Percentiles rank a stretch among this genome's conserved stretches.
phyloP scores from a whole-genome alignment of 2,329 filamentous ascomycete species.

The Chaetomium sp. region DNA sequence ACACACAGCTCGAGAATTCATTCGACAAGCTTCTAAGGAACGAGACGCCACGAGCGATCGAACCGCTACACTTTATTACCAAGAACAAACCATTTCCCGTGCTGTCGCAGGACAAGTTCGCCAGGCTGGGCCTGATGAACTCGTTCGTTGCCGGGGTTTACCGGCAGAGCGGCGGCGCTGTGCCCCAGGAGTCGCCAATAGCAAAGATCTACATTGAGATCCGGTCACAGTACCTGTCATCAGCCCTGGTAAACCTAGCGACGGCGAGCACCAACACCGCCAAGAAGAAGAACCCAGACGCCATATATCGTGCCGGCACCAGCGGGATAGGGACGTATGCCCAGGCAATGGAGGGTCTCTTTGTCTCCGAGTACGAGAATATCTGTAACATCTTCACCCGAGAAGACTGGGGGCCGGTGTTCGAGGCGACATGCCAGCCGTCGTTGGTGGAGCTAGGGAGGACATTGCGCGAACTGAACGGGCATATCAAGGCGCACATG shows the following conservation, averaged over 20 bases:
- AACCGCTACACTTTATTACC: slow-evolving; percentile 89
- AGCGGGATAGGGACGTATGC: slow-evolving; percentile 92
- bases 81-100: slow-evolving; percentile 85
- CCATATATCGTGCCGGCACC: slow-evolving; percentile 82
- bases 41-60: slow-evolving; percentile 77
- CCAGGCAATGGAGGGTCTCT: slow-evolving; percentile 82
- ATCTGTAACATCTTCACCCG: slow-evolving; percentile 83
- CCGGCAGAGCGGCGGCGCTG: slow-evolving; percentile 48
- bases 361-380: slow-evolving; percentile 86
- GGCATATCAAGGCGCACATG: slow-evolving; percentile 82
- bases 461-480: slow-evolving; percentile 85
- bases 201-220: slow-evolving; percentile 83
- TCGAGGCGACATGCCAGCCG: slow-evolving; percentile 75
- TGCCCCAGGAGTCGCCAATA: slow-evolving; percentile 66
- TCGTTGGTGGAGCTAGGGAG: slow-evolving; percentile 80
- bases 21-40: slow-evolving; percentile 75
- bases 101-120: slow-evolving; percentile 73
- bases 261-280: slow-evolving; percentile 82
- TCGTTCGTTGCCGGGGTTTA: slow-evolving; percentile 69
- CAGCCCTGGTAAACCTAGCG: slow-evolving; percentile 81
- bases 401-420: slow-evolving; percentile 80
- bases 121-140: slow-evolving; percentile 77
- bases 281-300: slow-evolving; percentile 78
- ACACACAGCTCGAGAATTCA: slow-evolving; percentile 78
- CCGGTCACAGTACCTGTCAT: slow-evolving; percentile 81